Evolutionary conservation across 179 eudicot species (phyloP).

Genomic region (Sideroxylon spinosum): DNA sequence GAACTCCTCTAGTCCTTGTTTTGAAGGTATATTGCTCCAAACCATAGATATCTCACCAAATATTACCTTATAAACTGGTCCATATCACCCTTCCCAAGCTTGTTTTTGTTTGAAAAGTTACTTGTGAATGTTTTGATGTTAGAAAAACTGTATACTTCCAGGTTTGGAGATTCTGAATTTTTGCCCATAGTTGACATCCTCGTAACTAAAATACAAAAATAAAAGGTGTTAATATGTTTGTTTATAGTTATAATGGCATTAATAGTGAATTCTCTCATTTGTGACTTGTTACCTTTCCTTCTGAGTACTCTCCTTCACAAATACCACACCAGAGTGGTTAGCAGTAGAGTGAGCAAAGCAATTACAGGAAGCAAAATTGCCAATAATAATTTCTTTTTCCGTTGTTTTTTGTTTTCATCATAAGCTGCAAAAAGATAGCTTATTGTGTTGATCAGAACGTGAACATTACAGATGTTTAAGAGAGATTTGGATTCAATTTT

Average conservation of each 20-base stretch:
- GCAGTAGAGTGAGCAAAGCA: slow-evolving; percentile 2
- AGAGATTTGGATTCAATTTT: background rate
- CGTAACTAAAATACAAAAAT: background rate
- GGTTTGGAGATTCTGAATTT: slow-evolving; percentile 20
- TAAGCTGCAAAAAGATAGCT: slow-evolving; percentile 15
- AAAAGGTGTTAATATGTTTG: background rate
- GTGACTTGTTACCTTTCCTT: slow-evolving; percentile 17
- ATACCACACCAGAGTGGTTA: slow-evolving; percentile 11
- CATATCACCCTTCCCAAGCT: slow-evolving; percentile 51
- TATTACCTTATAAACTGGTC: slow-evolving; percentile 50
- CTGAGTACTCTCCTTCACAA: slow-evolving; percentile 2
- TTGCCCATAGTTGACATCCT: background rate
- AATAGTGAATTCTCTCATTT: background rate
- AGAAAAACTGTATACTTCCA: slow-evolving; percentile 25
- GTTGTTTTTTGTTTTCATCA: slow-evolving; percentile 9
- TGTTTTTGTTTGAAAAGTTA: slow-evolving; percentile 29
- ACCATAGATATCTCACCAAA: background rate
- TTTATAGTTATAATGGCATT: background rate
- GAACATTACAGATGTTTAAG: slow-evolving; percentile 1
- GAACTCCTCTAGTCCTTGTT: slow-evolving; percentile 44
- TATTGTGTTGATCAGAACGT: background rate
- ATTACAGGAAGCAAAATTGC: slow-evolving; percentile 12
- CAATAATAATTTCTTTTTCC: background rate
- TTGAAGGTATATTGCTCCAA: slow-evolving; percentile 16
- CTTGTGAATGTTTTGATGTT: slow-evolving; percentile 34